Conservation (phyloP, 257 asterid genomes). For the Nicotiana tabacum region DNA sequence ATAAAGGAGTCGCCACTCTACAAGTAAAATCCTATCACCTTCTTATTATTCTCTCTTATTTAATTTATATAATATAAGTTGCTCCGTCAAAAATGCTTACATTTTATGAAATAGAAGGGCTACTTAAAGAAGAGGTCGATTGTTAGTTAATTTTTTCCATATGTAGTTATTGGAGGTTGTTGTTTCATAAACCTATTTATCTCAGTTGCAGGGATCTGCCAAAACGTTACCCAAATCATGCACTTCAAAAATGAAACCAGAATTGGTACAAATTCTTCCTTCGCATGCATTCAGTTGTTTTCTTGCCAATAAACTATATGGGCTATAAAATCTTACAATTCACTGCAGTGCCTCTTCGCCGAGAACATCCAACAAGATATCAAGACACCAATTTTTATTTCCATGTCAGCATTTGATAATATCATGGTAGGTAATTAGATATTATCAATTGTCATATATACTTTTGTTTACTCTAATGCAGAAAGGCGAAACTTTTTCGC, state of each 20-base stretch:
- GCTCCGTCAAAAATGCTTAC: too few species aligned
- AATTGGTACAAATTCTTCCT: not conserved
- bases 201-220: not conserved
- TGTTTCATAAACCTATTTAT: not conserved
- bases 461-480: not conserved
- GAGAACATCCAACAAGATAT: not conserved
- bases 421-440: not conserved
- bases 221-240: not conserved
- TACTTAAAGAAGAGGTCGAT: too few species aligned
- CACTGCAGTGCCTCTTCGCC: not conserved
- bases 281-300: not conserved
- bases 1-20: too few species aligned
- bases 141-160: too few species aligned
- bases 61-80: too few species aligned
- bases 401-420: conserved; percentile 8
- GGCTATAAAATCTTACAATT: not conserved
- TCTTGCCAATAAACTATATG: not conserved
- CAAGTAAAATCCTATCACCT: too few species aligned
- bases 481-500: not conserved
- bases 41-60: too few species aligned
- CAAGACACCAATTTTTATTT: not conserved
- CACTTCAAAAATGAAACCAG: not conserved
- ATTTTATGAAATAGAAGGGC: too few species aligned
- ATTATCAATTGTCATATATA: not conserved
- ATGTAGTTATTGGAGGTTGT: too few species aligned